Evolutionary conservation across 352 stramenopile genomes (phyloP), one percentile per base, ranked within the genome.

Genomic region (Globisporangium mamillatum): DNA sequence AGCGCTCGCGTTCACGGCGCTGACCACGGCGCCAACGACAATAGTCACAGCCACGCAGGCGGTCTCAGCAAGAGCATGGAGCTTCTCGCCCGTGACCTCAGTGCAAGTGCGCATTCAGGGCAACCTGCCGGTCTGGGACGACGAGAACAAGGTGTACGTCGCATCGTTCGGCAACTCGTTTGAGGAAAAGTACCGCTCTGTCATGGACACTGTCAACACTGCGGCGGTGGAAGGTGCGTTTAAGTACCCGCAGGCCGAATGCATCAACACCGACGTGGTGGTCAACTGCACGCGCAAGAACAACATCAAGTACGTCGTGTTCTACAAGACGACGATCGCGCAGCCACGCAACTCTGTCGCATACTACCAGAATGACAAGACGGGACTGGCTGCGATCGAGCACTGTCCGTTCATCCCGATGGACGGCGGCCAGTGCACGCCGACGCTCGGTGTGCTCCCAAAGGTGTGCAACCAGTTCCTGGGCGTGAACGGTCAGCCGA

Each of bases 231-330:
- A 90, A 66, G 76, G 79, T 29, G 80, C 77, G 27, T 74, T 90
- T 55, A 89, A 83, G 64, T 88, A 90, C 62, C 74, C 88, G 1
- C 76, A 85, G 54, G 78, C 82, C 18, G 82, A 91, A 48, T 82
- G 77, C 70, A 89, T 91, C 69, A 87, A 87, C 64, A 34, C 66
- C 2, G 74, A 69, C 1, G 76, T 76, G 1, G 60, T 84, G n/a
- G 68, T 61, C 27, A 60, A 81, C 57, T 88, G 79, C 67, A 69
- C 71, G 32, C 82, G 82, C 36, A 88, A 88, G 63, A 91, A 82
- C 71, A 80, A 71, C 60, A 74, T 90, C 68, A 71, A 82, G 60
- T 83, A 84, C 64, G 66, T 92, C 5, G 77, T 79, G 9, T 88
- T 91, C 57, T 91, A 90, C 75, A 63, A 90, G 75, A 89, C 74